phyloP scores from a whole-genome alignment of 139 green algal genomes.

The Coelastrella sp. region DNA sequence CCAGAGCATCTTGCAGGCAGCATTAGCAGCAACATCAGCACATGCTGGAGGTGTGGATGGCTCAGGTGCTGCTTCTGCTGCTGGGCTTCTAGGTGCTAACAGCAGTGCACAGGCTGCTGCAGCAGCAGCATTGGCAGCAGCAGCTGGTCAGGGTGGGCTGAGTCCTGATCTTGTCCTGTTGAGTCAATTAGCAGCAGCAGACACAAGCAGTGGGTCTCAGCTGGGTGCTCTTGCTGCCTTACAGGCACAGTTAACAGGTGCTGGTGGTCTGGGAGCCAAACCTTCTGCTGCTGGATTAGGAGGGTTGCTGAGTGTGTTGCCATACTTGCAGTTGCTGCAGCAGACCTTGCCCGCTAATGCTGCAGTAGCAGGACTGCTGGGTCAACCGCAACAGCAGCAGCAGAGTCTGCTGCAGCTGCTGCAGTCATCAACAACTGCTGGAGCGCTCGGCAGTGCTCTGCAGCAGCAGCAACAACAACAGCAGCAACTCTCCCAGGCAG shows the following conservation, averaged over 20 bases:
- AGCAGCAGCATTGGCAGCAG: no score
- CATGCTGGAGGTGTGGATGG: no score
- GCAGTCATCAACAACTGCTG: not conserved
- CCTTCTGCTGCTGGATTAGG: not conserved
- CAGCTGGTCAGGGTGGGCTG: not conserved
- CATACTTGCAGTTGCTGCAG: constrained; percentile 45
- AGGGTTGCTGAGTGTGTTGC: not conserved
- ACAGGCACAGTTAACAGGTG: not conserved
- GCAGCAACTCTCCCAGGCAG: no score
- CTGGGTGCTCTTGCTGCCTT: not conserved
- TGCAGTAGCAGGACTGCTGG: constrained; percentile 32
- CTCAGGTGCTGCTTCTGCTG: not conserved
- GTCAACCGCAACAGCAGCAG: constrained; percentile 45
- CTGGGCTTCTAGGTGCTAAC: not conserved
- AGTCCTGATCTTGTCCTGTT: not conserved
- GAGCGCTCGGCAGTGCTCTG: not conserved
- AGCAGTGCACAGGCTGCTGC: not conserved
- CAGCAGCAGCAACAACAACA: constrained; percentile 19
- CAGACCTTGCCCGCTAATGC: not conserved
- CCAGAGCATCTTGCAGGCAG: constrained; percentile 16
- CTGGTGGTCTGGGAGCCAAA: not conserved
- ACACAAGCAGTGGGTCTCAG: not conserved
- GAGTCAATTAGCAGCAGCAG: constrained; percentile 1
- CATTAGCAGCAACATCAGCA: constrained; percentile 17
- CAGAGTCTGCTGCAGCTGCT: not conserved